Conservation (phyloP, 2,329 filamentous ascomycete species). For the Incumbomyces lentus region DNA sequence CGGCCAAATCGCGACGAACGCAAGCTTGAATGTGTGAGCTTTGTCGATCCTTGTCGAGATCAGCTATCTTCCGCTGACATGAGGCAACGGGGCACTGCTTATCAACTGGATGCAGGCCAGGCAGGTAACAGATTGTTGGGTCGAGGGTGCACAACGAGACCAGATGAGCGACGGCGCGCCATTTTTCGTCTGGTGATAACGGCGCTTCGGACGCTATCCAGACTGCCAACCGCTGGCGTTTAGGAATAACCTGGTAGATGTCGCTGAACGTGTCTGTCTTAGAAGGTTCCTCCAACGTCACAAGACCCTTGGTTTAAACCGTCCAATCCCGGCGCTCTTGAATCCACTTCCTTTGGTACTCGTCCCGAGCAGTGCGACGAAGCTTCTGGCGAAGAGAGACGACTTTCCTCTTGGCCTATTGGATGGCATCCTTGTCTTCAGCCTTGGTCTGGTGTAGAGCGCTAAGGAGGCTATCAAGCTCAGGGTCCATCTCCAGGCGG, state of each 20-base stretch:
- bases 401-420: background rate
- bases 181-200: too few species aligned
- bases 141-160: too few species aligned
- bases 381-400: too few species aligned
- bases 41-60: constrained; percentile 8
- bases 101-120: too few species aligned
- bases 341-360: constrained; percentile 13
- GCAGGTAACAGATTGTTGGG: too few species aligned
- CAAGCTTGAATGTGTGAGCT: constrained; percentile 13
- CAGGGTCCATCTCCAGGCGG: too few species aligned
- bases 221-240: too few species aligned
- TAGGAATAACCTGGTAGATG: background rate
- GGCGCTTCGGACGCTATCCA: too few species aligned
- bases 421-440: background rate
- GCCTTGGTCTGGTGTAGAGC: background rate
- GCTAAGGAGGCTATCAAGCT: background rate
- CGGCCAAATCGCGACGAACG: constrained; percentile 7
- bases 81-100: too few species aligned
- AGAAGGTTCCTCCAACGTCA: too few species aligned
- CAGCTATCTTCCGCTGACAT: background rate
- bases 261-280: background rate
- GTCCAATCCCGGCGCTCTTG: constrained; percentile 12
- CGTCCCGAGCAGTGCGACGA: background rate
- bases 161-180: too few species aligned
- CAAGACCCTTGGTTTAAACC: background rate